Base-by-base conservation (phyloP, 75 land plant species). In the Cupressus sempervirens region DNA sequence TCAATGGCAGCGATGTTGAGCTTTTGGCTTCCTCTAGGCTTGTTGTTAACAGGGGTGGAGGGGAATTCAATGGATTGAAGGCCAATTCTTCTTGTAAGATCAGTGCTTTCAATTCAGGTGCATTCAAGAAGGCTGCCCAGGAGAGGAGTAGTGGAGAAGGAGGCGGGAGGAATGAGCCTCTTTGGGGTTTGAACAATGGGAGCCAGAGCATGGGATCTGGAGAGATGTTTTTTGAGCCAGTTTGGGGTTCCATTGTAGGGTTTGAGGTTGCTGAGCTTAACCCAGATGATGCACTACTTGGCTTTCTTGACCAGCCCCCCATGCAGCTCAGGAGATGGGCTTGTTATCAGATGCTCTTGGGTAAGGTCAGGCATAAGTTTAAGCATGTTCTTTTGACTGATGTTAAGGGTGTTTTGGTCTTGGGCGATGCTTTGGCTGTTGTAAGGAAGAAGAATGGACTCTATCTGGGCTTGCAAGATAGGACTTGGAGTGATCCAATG, bases 311-410 rank as follows among this genome's bases (percentile, higher is more conserved):
- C 76, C 84, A 80, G 40, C 90, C 95, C 16, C 91, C 96, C 13
- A 85, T 91, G 56, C 89, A 86, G 82, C 83, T 95, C 23, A 77
- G 95, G 45, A 62, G 96, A 40, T 95, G 95, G 95, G 90, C 93
- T 20, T 95, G 96, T 83, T 95, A 95, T 83, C 91, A 90, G 67
- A 92, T 95, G 96, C 89, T 95, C 7, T 83, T 95, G n/a, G 96
- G 96, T 16, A 90, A 92, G 82, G 89, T 93, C 43, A 76, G 89
- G 84, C 88, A 86, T 15, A 88, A 88, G 30, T 93, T 90, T 89
- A 89, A 90, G 86, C 92, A 93, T 46, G 81, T 92, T 4, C 83
- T 89, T 74, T 56, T 95, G 34, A 85, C 92, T 2, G 90, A 93
- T 13, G 89, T 85, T 52, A 88, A 88, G 80, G 90, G 86, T n/a